Conservation (phyloP, 2,329 filamentous ascomycete species). For the Penicillium rolfsii region DNA sequence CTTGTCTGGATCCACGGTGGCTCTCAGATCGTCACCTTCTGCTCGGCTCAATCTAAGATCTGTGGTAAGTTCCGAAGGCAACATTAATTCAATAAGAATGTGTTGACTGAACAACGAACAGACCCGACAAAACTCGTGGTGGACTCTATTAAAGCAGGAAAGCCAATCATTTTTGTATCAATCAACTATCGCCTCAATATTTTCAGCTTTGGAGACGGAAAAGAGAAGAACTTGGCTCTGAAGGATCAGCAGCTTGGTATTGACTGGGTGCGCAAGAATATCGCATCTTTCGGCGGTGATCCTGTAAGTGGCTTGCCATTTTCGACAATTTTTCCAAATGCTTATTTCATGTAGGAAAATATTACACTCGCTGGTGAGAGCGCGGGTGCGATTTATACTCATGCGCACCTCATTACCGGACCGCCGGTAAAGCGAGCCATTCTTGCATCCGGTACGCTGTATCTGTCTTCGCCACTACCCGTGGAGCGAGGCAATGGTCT, state of each 20-base stretch:
- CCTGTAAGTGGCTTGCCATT: conserved; percentile 29
- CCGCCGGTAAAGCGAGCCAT: conserved; percentile 41
- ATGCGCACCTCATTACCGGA: conserved; percentile 46
- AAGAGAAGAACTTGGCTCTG: conserved; percentile 46
- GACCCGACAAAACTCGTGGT: conserved; percentile 42
- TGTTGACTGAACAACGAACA: conserved; percentile 15
- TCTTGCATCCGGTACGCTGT: conserved; percentile 49
- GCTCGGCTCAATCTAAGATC: conserved; percentile 46
- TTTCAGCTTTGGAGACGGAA: conserved; percentile 51
- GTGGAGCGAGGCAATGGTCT: conserved; percentile 37
- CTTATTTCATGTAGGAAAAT: conserved; percentile 32
- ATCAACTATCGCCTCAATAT: conserved; percentile 52
- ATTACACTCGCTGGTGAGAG: conserved; percentile 53
- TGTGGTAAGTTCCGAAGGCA: conserved; percentile 40
- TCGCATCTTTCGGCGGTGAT: conserved; percentile 47
- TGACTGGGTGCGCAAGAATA: conserved; percentile 47
- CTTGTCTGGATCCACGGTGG: conserved; percentile 54
- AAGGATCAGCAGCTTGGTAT: conserved; percentile 42
- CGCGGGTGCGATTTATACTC: conserved; percentile 51
- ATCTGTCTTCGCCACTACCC: conserved; percentile 50
- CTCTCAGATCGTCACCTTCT: conserved; percentile 52
- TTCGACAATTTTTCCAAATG: neutral
- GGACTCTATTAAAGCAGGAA: conserved; percentile 38
- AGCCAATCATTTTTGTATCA: conserved; percentile 49
- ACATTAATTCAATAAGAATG: neutral